Percentiles rank a stretch among this genome's conserved stretches.
Conservation (phyloP, 495 filamentous ascomycete species). For the Pseudotulostoma volvatum region DNA sequence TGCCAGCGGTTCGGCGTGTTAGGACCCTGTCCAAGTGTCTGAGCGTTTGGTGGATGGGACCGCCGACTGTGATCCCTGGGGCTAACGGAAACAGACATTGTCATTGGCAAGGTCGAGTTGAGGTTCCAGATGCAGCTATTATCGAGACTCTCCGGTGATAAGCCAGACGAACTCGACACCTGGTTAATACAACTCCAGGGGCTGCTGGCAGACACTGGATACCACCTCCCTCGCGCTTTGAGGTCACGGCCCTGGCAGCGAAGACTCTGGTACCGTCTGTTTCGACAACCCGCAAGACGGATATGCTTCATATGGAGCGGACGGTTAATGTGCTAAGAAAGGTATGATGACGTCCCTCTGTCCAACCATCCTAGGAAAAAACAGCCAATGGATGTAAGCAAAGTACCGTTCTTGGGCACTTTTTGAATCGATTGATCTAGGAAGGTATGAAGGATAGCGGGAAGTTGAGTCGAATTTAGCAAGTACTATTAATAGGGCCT, state of each 20-base stretch:
- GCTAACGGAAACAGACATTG: not conserved
- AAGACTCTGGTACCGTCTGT: not conserved
- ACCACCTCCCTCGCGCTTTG: not conserved
- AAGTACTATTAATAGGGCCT: no score
- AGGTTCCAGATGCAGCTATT: not conserved
- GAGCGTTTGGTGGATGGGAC: not conserved
- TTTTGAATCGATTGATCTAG: no score
- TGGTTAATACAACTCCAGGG: not conserved
- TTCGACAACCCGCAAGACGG: conserved; percentile 2
- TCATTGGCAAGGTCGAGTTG: not conserved
- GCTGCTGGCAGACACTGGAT: not conserved
- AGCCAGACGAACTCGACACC: not conserved
- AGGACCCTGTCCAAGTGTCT: not conserved
- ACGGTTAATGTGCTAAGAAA: no score
- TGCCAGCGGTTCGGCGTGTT: conserved; percentile 33
- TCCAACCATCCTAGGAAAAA: no score
- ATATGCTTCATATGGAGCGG: not conserved
- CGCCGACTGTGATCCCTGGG: not conserved
- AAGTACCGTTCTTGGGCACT: no score
- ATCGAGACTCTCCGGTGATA: not conserved
- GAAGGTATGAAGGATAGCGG: no score
- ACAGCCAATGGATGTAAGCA: no score
- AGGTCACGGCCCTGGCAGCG: not conserved
- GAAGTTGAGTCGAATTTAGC: no score
- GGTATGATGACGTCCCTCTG: no score